Conservation (phyloP, 176 grass and related monocot genomes). For the Urochloa ruziziensis region DNA sequence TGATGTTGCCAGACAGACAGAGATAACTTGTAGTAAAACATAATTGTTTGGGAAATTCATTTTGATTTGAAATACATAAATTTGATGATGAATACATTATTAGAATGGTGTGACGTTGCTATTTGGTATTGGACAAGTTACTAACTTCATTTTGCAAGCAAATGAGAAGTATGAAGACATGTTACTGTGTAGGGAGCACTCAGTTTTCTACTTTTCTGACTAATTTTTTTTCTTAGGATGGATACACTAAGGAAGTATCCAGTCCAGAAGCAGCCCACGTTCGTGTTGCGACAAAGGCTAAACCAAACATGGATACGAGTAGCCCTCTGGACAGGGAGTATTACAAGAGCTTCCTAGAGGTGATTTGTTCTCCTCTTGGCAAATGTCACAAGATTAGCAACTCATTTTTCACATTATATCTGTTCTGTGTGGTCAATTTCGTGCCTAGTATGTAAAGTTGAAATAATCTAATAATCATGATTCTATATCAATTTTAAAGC, state of each 20-base stretch:
- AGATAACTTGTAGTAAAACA: not conserved
- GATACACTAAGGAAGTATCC: slow-evolving; percentile 77
- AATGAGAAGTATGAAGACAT: not conserved
- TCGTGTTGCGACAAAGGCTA: slow-evolving; percentile 69
- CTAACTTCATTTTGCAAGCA: not conserved
- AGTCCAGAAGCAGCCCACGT: slow-evolving; percentile 51
- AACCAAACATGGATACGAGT: slow-evolving; percentile 48
- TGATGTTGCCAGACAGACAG: not conserved
- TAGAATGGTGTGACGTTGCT: not conserved
- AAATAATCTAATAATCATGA: not conserved
- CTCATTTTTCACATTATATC: not conserved
- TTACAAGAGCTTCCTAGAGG: slow-evolving; percentile 73
- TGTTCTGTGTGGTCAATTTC: not conserved
- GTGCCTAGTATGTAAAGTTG: not conserved
- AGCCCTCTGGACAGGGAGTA: slow-evolving; percentile 59
- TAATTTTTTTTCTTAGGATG: slow-evolving; percentile 52
- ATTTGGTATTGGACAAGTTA: not conserved
- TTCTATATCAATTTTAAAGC: not conserved
- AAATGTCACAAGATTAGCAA: not conserved
- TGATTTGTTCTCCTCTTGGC: slow-evolving; percentile 1
- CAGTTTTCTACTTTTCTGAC: not conserved
- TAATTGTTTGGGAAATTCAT: not conserved
- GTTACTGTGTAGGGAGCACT: not conserved
- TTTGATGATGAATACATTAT: not conserved
- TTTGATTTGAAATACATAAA: not conserved